Base-by-base conservation (phyloP, 2,329 filamentous ascomycete genomes). In the Lizonia empirigonia region DNA sequence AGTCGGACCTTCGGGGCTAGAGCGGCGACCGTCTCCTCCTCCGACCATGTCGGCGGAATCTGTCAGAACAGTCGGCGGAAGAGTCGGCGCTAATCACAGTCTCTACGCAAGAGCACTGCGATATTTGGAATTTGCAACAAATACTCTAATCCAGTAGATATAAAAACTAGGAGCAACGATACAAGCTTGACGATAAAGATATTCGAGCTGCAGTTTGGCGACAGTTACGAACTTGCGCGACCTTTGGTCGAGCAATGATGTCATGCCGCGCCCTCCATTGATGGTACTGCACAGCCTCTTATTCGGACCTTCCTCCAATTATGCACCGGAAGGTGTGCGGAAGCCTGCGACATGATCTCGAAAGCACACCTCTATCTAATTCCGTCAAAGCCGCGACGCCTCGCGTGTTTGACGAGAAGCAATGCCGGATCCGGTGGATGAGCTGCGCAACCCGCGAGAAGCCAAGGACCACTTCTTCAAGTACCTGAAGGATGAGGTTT, bases 341-440 rank as follows among this genome's bases (percentile, higher is more conserved):
- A 36, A 22, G 23, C 12, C 41, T 15, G 7, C 15, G 13, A 44
- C 10, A 51, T 51, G 29, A 13, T 9, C 18, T 15, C 9, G 15
- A 33, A 24, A 5, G 15, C 33, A 0, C 7, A 10, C 7, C 16
- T 3, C 10, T 15, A 26, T 18, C 18, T 15, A 24, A 4, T 9
- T 8, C 16, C 19, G 24, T 27, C 19, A 5, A n/a, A 22, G 22
- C 20, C 22, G 19, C 24, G 22, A 29, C 22, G 5, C 4, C 29
- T 13, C 22, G 18, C 29, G 16, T 19, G 2, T 16, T 8, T 12
- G 24, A 9, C 15, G 23, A 30, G 16, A 19, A 8, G 15, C 34
- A 35, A 60, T 65, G 60, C 37, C 55, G 13, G 62, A 62, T 38
- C 52, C 62, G 12, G 36, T 59, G 12, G 52, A 64, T 13, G 53